Percentiles rank a stretch among this genome's conserved stretches.
phyloP scores from a whole-genome alignment of 495 filamentous ascomycete species.

The Peziza echinospora region DNA sequence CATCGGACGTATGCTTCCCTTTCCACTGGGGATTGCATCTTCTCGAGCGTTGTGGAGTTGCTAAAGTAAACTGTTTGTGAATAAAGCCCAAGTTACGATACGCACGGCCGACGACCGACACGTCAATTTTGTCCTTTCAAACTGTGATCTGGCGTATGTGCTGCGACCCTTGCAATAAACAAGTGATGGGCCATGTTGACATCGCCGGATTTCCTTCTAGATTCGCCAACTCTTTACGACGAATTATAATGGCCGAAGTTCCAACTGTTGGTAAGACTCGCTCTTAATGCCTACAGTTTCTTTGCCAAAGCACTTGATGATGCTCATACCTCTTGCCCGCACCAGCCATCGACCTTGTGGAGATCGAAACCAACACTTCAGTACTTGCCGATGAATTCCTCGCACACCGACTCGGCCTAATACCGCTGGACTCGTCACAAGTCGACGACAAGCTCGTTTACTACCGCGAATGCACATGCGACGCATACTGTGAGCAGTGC shows the following conservation, averaged over 20 bases:
- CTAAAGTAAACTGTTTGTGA: too few relatives aligned
- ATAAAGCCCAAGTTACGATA: neutral
- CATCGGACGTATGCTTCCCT: neutral
- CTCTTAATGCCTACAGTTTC: neutral
- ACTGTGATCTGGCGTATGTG: constrained; percentile 18
- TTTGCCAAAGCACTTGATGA: constrained; percentile 3
- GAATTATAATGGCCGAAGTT: constrained; percentile 80
- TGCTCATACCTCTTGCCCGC: too few relatives aligned
- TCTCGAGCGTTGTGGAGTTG: too few relatives aligned
- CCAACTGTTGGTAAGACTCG: constrained; percentile 47
- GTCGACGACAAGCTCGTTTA: constrained; percentile 65
- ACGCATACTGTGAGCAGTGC: constrained; percentile 76
- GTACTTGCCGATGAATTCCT: constrained; percentile 93
- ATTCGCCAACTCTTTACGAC: constrained; percentile 86
- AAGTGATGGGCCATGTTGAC: neutral
- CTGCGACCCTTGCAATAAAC: neutral
- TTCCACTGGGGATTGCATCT: too few relatives aligned
- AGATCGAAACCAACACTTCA: constrained; percentile 80
- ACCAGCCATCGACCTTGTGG: constrained; percentile 70
- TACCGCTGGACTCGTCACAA: constrained; percentile 66
- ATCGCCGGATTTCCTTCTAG: too few relatives aligned
- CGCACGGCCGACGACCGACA: neutral
- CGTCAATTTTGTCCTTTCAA: constrained; percentile 18
- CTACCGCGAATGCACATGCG: constrained; percentile 90
- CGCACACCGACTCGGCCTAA: constrained; percentile 73